phyloP scores from a whole-genome alignment of 352 stramenopile species.

The Globisporangium carolinianum region DNA sequence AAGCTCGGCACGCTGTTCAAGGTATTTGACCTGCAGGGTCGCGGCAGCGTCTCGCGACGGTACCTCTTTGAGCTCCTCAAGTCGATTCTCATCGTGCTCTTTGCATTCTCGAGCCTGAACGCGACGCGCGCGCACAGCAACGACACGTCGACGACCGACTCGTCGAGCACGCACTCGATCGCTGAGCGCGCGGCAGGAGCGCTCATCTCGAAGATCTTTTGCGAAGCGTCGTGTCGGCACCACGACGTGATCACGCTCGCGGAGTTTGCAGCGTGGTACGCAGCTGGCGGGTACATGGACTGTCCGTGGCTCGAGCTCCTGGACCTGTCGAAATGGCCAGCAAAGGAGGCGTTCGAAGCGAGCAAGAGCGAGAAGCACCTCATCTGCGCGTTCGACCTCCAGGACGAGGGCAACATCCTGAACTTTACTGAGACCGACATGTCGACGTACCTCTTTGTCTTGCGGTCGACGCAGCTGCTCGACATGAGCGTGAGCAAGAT shows the following conservation, averaged over 20 bases:
- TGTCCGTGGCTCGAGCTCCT: constrained; percentile 96
- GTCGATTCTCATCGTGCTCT: constrained; percentile 72
- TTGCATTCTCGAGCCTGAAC: constrained; percentile 81
- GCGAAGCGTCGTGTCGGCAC: constrained; percentile 53
- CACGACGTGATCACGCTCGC: constrained; percentile 85
- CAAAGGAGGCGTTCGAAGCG: constrained; percentile 83
- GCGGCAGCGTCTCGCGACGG: constrained; percentile 58
- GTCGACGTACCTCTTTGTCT: constrained; percentile 78
- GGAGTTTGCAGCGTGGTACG: constrained; percentile 97
- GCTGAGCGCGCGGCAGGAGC: constrained; percentile 84
- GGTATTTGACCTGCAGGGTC: constrained; percentile 57
- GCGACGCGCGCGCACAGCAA: constrained; percentile 52
- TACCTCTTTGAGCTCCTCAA: constrained; percentile 82
- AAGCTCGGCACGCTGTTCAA: constrained; percentile 90
- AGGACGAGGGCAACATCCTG: constrained; percentile 79
- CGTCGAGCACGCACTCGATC: constrained; percentile 72
- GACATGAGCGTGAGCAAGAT: constrained; percentile 71
- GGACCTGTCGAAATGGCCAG: constrained; percentile 93
- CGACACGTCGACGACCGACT: constrained; percentile 45
- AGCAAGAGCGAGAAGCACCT: constrained; percentile 80
- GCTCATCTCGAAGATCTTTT: constrained; percentile 87
- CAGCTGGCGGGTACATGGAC: constrained; percentile 89
- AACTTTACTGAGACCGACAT: constrained; percentile 84
- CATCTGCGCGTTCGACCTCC: constrained; percentile 83
- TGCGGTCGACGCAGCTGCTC: constrained; percentile 70